phyloP scores from a whole-genome alignment of 208 protist genomes.

The Strigomonas galati region DNA sequence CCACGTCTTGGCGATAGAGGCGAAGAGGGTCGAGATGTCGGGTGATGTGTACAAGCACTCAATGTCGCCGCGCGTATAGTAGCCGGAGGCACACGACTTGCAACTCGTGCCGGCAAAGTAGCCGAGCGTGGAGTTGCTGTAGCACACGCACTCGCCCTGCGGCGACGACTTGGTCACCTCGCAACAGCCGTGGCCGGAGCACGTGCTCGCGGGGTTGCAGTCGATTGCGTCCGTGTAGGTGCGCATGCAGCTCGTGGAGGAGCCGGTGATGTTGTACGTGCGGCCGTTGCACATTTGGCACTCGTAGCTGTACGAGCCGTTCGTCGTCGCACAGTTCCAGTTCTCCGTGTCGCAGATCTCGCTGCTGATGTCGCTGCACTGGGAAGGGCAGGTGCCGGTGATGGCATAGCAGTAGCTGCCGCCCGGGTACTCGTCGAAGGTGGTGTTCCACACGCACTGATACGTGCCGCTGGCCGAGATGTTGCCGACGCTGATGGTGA shows the following conservation, averaged over 20 bases:
- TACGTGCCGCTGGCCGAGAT: constrained; percentile 3
- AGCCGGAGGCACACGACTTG: constrained; percentile 30
- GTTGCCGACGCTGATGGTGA: constrained; percentile 15
- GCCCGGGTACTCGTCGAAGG: constrained; percentile 33
- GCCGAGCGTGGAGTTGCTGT: constrained; percentile 28
- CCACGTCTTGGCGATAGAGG: constrained; percentile 70
- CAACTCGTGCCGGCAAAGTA: constrained; percentile 40
- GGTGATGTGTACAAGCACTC: constrained; percentile 21
- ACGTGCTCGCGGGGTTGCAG: constrained; percentile 31
- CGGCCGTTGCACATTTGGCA: constrained; percentile 61
- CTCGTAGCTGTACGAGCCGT: constrained; percentile 31
- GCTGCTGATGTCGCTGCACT: constrained; percentile 27
- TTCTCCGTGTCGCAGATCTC: constrained; percentile 29
- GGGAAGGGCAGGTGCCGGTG: constrained; percentile 44
- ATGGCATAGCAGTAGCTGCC: constrained; percentile 49
- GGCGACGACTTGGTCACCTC: not conserved
- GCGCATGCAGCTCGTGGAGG: constrained; percentile 14
- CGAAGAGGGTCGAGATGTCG: constrained; percentile 45
- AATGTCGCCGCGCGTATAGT: constrained; percentile 18
- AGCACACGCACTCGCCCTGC: constrained; percentile 38
- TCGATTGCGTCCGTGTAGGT: constrained; percentile 8
- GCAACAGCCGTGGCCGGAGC: constrained; percentile 67
- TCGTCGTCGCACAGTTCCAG: constrained; percentile 4
- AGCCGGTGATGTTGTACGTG: constrained; percentile 36
- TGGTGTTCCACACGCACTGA: constrained; percentile 42